Base-by-base conservation (phyloP, 23 red algal species). In the Gracilariopsis chorda region DNA sequence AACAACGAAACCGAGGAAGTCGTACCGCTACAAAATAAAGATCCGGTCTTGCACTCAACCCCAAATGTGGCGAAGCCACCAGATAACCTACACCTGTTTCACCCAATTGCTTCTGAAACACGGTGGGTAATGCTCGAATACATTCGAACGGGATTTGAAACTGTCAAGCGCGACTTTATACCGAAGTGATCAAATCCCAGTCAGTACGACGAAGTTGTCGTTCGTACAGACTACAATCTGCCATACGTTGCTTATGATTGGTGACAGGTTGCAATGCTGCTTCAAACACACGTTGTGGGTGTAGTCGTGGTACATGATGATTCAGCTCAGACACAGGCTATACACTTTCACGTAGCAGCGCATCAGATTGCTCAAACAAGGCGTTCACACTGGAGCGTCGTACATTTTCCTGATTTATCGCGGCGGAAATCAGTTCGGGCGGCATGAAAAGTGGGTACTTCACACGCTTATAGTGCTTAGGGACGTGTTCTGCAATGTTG, bases 141-240 rank as follows among this genome's bases (percentile, higher is more conserved):
- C 88, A 91, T 23, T 91, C 63, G 51, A 48, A 91, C 56, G 88
- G 88, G 14, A 48, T 56, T 3, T 79, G 53, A 0, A 69, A 70
- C 27, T 41, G 29, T 27, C 59, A 21, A 16, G 53, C 62, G 46
- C 88, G 57, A 9, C 3, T 19, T 7, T 13, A 45, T 32, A 36
- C 59, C 24, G 44, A 4, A 9, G 74, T 45, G 42, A 91, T 70
- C 11, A 42, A 21, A 10, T 91, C 58, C 75, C 77, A 91, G 60
- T 91, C 88, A n/a, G 30, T 29, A 37, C 77, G 68, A 23, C 88
- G 74, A 35, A 91, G 63, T 75, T 91, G 88, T 7, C 88, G 73
- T 24, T 82, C 88, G 42, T 91, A 91, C 42, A 91, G 52, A 21
- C 21, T 3, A 21, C 49, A 49, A 34, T 78, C 69, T 29, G 23